Conservation (phyloP, 1,284 basidiomycete genomes). For the Ceratobasidium sp. region DNA sequence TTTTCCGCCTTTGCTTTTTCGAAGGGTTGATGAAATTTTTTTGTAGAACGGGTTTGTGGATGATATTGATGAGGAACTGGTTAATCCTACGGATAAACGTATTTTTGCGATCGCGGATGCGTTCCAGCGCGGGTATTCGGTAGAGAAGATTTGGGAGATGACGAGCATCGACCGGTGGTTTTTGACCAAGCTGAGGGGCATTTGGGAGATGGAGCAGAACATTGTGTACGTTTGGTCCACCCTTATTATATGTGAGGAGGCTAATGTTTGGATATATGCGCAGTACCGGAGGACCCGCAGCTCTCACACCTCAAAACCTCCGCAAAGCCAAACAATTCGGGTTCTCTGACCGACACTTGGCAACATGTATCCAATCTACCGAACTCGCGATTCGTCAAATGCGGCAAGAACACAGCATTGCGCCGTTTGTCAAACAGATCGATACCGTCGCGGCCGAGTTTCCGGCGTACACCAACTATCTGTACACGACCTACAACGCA, state of each 20-base stretch:
- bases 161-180: slow-evolving; percentile 99
- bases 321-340: slow-evolving; percentile 94
- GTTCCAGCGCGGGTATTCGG: slow-evolving; percentile 89
- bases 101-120: slow-evolving; percentile 93
- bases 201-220: slow-evolving; percentile 83
- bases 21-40: background rate
- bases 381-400: slow-evolving; percentile 90
- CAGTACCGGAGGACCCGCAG: slow-evolving; percentile 11
- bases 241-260: slow-evolving; percentile 1
- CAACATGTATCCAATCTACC: slow-evolving; percentile 83
- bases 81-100: slow-evolving; percentile 92
- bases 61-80: slow-evolving; percentile 87
- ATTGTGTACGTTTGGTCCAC: slow-evolving; percentile 70
- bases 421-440: slow-evolving; percentile 98
- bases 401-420: slow-evolving; percentile 86
- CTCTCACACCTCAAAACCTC: slow-evolving; percentile 75
- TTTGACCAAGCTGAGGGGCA: slow-evolving; percentile 87
- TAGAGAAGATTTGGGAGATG: slow-evolving; percentile 97
- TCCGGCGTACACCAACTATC: slow-evolving; percentile 98
- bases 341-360: slow-evolving; percentile 95
- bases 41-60: slow-evolving; percentile 84
- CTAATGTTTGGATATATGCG: slow-evolving; percentile 2
- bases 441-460: slow-evolving; percentile 99
- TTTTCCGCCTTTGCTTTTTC: background rate
- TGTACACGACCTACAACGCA: slow-evolving; percentile 98